A percentile compares a stretch with the other conserved stretches of the same genome.
Evolutionary conservation across 495 filamentous ascomycete species (phyloP).

Genomic region (Penicillium roqueforti): DNA sequence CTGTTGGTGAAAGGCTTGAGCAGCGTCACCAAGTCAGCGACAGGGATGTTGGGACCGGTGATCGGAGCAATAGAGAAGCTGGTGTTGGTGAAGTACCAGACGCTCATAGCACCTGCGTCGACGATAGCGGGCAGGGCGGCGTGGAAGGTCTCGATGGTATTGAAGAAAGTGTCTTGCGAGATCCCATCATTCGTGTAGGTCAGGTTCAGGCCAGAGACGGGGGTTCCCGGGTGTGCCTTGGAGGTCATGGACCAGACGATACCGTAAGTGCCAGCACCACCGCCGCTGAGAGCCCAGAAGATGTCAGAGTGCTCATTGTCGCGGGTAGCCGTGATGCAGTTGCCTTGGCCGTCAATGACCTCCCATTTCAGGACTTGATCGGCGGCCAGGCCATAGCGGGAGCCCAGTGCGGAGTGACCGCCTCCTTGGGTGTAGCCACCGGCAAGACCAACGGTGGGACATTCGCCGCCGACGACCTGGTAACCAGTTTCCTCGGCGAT

Average conservation of each 20-base stretch:
- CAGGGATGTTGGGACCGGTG: slow-evolving; percentile 34
- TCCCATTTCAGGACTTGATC: slow-evolving; percentile 62
- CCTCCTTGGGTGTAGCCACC: slow-evolving; percentile 61
- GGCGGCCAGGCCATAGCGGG: slow-evolving; percentile 54
- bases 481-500: slow-evolving; percentile 29
- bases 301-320: slow-evolving; percentile 53
- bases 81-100: slow-evolving; percentile 46
- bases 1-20: slow-evolving; percentile 29
- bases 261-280: slow-evolving; percentile 61
- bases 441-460: slow-evolving; percentile 34
- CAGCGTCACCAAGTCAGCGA: slow-evolving; percentile 20
- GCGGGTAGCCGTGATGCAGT: slow-evolving; percentile 48
- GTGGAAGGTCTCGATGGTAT: slow-evolving; percentile 39
- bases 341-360: slow-evolving; percentile 51
- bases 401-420: slow-evolving; percentile 53
- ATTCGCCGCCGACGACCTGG: slow-evolving; percentile 34
- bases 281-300: slow-evolving; percentile 65
- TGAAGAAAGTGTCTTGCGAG: slow-evolving; percentile 42
- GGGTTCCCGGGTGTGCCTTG: slow-evolving; percentile 39
- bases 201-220: slow-evolving; percentile 28
- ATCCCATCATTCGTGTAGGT: slow-evolving; percentile 25
- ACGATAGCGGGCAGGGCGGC: slow-evolving; percentile 39
- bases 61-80: slow-evolving; percentile 44
- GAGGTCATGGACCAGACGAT: slow-evolving; percentile 55
- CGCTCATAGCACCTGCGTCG: slow-evolving; percentile 50